Evolutionary conservation across 1,284 basidiomycete species (phyloP), one percentile per base, ranked within the genome.

Genomic region (Trichosporon sp.): DNA sequence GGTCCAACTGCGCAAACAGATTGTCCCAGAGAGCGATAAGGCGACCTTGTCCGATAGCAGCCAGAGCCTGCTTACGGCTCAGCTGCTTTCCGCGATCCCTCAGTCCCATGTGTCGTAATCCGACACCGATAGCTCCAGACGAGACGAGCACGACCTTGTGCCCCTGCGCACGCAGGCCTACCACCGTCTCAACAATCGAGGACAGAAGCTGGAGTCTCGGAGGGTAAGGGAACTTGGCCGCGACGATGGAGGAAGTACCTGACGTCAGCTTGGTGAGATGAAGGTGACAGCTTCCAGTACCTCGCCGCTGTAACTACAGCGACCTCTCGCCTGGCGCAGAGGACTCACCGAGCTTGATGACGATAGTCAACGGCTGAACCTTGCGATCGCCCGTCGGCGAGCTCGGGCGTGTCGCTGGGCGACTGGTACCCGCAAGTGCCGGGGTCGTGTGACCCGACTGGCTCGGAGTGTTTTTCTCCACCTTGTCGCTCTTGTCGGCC

Each of bases 1-100:
- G 94, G 60, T 90, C 93, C 19, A 98, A 82, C 71, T 95, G 91
- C 2, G 90, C 86, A 73, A 99, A 99, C 49, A 99, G 83, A 74
- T 94, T 95, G 77, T 99, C 96, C 91, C 92, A 99, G 1, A 99
- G 83, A 1, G 93, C 94, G 67, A 99, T 98, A 25, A 99, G 85
- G 63, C 95, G 84, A 8, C 95, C 91, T 82, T 99, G 96, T 1
- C 96, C 95, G 59, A 99, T 92, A 0, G 95, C 95, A 31, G 95
- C 95, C 44, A 99, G 83, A 7, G 95, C 95, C 90, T 98, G 95
- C 79, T 95, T 95, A 62, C 92, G 91, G 3, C 90, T 88, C 14
- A 99, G 81, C 61, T 85, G 88, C 73, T 95, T 95, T 1, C 94
- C 92, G 65, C 86, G 84, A 62, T 86, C 87, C 16, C 87, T 85